Conservation (phyloP, 1,284 basidiomycete genomes). For the Erythrobasidium hasegawianum region DNA sequence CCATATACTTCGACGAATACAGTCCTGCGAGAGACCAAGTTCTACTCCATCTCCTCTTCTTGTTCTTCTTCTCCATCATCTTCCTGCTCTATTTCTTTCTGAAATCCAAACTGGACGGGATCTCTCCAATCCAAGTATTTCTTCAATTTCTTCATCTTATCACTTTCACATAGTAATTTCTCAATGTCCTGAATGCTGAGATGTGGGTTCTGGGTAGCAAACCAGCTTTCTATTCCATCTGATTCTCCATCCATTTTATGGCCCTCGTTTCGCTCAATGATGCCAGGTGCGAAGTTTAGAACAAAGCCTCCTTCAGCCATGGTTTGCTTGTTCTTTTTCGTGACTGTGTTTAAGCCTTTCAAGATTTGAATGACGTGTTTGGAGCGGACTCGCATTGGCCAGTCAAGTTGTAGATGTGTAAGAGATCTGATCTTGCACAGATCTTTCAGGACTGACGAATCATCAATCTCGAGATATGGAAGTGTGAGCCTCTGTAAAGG, state of each 20-base stretch:
- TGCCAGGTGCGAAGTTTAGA: background rate
- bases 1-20: no score
- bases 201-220: no score
- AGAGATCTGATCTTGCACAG: background rate
- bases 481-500: background rate
- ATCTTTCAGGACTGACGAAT: background rate
- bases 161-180: no score
- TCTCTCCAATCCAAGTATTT: no score
- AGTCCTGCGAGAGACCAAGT: no score
- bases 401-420: background rate
- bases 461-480: background rate
- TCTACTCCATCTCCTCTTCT: no score
- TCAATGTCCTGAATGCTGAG: no score
- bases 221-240: no score
- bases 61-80: no score
- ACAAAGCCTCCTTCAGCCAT: background rate
- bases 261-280: background rate
- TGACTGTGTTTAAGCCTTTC: background rate
- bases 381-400: background rate
- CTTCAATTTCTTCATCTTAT: no score
- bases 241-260: conserved; percentile 1
- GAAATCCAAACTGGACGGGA: no score
- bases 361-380: background rate
- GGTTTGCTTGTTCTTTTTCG: background rate
- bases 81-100: no score